Base-by-base conservation (phyloP, 768 basidiomycete genomes). In the Tulasnella calospora region DNA sequence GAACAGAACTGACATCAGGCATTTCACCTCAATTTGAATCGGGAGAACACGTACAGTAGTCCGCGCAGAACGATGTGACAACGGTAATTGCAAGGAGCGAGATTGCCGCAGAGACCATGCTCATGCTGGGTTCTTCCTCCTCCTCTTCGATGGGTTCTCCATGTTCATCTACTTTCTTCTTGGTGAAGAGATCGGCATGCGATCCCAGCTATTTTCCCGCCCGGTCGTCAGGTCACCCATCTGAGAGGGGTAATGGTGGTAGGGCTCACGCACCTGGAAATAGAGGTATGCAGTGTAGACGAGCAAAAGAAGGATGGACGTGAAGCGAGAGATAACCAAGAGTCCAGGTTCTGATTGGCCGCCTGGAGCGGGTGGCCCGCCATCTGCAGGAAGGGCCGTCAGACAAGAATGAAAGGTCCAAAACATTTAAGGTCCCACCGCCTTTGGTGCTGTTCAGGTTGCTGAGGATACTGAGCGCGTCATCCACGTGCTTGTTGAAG, bases 11-110 rank as follows among this genome's bases (percentile, higher is more conserved):
- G 6, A 15, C 12, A 23, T 73, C 12, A 77, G 41, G 19, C 67
- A 51, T 21, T 61, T 12, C 21, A 12, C 27, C 47, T 38, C 35
- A 47, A 12, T 33, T 30, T 4, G n/a, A 33, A 33, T 3, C 15
- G 17, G 21, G 61, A n/a, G 46, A 23, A 70, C 12, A 89, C 91
- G 82, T 82, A 92, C 93, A 85, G 82, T 90, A 93, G 83, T 98
- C 96, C 38, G 96, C 95, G 81, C 93, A 94, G 85, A 97, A 94
- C 0, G 94, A 89, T 0, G 95, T 97, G 70, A 93, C 82, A 70
- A 96, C 86, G 1, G 96, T 96, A 17, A 94, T 90, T 46, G 85
- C 83, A 46, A 95, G 85, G 9, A 98, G 87, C 30, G 79, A 71
- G 67, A 80, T 2, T 7, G 41, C 71, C 35, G 79, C 79, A 35